phyloP scores from a whole-genome alignment of 169 alveolate genomes.

The Plasmodium inui region DNA sequence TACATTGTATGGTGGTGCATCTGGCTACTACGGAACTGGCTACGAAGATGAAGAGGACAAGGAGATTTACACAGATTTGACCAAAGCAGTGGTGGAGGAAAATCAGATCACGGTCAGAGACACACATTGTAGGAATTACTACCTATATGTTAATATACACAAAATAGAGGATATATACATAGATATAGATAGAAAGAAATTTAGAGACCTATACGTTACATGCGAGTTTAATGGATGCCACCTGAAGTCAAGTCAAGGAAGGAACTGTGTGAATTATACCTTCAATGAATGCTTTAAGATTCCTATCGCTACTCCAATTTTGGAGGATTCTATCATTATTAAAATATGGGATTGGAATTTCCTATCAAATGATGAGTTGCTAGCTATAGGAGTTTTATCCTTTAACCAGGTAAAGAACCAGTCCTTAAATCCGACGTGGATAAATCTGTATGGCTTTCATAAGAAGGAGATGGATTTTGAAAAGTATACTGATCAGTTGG shows the following conservation, averaged over 20 bases:
- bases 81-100: constrained; percentile 81
- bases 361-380: constrained; percentile 63
- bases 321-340: constrained; percentile 90
- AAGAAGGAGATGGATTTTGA: constrained; percentile 77
- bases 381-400: constrained; percentile 87
- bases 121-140: constrained; percentile 80
- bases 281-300: constrained; percentile 93
- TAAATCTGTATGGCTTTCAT: constrained; percentile 90
- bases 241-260: constrained; percentile 84
- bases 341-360: constrained; percentile 89
- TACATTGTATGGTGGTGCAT: not conserved
- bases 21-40: not conserved
- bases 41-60: constrained; percentile 26
- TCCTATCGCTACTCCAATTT: constrained; percentile 91
- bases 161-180: constrained; percentile 88
- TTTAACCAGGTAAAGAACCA: constrained; percentile 83
- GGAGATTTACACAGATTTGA: constrained; percentile 69
- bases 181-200: constrained; percentile 78
- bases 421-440: constrained; percentile 88
- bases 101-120: constrained; percentile 28
- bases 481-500: constrained; percentile 55
- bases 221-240: constrained; percentile 92
- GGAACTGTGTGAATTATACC: constrained; percentile 86
- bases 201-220: constrained; percentile 87
- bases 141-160: constrained; percentile 88